phyloP scores from a whole-genome alignment of 129 eudicot genomes.

The Chrysanthemum makinoi region DNA sequence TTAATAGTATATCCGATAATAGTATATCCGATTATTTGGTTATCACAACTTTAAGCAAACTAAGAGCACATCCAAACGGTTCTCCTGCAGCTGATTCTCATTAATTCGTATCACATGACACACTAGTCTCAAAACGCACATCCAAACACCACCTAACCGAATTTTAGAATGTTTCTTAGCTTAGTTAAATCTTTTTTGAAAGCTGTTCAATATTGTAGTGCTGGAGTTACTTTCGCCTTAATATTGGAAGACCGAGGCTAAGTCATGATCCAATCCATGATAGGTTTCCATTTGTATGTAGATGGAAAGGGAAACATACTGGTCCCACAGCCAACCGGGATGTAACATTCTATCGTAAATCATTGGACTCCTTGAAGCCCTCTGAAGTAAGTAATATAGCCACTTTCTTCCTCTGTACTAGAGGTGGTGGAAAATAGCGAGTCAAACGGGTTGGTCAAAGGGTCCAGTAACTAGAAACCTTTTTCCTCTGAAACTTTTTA shows the following conservation, averaged over 20 bases:
- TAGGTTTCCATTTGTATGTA: constrained; percentile 85
- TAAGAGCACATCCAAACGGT: not conserved
- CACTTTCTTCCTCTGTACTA: not conserved
- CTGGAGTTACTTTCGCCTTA: constrained; percentile 96
- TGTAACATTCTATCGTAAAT: constrained; percentile 86
- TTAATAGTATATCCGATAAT: too few relatives aligned
- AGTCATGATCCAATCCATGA: constrained; percentile 80
- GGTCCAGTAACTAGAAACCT: not conserved
- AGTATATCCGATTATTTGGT: too few relatives aligned
- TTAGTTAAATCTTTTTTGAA: not conserved
- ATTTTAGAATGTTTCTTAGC: constrained; percentile 5
- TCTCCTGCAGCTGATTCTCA: not conserved
- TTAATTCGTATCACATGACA: constrained; percentile 4
- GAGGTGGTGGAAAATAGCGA: not conserved
- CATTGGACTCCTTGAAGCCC: constrained; percentile 77
- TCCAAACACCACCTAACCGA: constrained; percentile 2
- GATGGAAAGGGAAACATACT: constrained; percentile 97
- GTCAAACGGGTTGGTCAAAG: not conserved
- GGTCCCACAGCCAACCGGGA: constrained; percentile 91
- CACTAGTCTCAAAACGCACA: constrained; percentile 3
- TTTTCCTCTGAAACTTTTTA: not conserved
- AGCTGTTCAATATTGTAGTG: constrained; percentile 50
- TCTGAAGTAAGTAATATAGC: constrained; percentile 58
- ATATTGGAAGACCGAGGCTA: constrained; percentile 92
- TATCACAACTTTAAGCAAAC: too few relatives aligned